Conservation (phyloP, 2,329 filamentous ascomycete genomes). For the Thermothelomyces thermophilus region DNA sequence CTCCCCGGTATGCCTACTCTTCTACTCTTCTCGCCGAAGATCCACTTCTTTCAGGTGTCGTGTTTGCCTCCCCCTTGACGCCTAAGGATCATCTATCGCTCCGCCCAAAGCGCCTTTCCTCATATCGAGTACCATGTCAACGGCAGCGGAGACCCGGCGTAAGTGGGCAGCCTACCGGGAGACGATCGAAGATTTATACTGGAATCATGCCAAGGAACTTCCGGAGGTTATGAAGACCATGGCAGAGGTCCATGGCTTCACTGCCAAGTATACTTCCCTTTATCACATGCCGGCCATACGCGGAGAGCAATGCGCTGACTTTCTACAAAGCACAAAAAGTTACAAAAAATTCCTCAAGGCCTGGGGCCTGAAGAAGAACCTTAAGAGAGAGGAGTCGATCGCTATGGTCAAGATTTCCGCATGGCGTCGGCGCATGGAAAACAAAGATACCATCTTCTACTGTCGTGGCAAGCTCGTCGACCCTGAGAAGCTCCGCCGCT, state of each 20-base stretch:
- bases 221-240: constrained; percentile 23
- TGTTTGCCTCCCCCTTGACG: not conserved
- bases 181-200: constrained; percentile 23
- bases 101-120: not conserved
- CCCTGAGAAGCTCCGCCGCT: constrained; percentile 16
- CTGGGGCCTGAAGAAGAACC: constrained; percentile 23
- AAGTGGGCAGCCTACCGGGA: constrained; percentile 19
- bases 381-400: constrained; percentile 16
- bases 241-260: constrained; percentile 18
- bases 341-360: constrained; percentile 22
- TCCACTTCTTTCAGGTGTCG: not conserved
- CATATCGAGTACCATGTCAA: constrained; percentile 7
- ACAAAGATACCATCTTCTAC: constrained; percentile 19
- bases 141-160: not conserved
- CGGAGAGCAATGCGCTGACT: not conserved
- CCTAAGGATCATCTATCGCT: no score
- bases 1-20: no score
- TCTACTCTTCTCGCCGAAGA: no score
- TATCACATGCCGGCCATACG: not conserved
- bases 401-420: constrained; percentile 18
- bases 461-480: constrained; percentile 11
- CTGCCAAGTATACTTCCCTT: constrained; percentile 18
- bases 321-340: constrained; percentile 15
- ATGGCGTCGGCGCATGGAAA: constrained; percentile 12
- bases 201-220: constrained; percentile 17